Evolutionary conservation across 768 basidiomycete species (phyloP), one percentile per base, ranked within the genome.

Genomic region (Termitomyces sp.): DNA sequence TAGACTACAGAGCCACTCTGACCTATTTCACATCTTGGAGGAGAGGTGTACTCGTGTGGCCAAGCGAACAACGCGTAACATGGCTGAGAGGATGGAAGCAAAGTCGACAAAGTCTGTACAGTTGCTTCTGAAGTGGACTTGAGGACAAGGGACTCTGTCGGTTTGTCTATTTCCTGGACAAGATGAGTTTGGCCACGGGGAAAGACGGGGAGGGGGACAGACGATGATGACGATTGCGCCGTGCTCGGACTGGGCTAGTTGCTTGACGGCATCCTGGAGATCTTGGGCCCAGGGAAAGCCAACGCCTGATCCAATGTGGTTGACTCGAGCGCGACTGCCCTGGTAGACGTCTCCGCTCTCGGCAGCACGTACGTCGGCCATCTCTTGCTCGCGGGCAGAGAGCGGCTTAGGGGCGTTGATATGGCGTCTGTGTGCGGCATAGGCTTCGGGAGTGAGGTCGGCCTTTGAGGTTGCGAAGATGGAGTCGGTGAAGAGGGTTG

Each of bases 371-470:
- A 96, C 79, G 55, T 87, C 85, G 0, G 80, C 87, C 60, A 96
- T 78, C 68, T 95, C 94, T 59, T 85, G 81, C 71, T 98, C 95
- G 33, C 87, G 80, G 0, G 83, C 80, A 40, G 87, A 92, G 64
- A 97, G 77, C 1, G 94, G 96, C 60, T 90, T 80, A 2, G 92
- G 90, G 0, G 92, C 90, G 33, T 81, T 75, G 50, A 82, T 69
- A 66, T 93, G 90, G 16, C 76, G 80, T 58, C 81, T 77, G 66
- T 96, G 93, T 33, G 84, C 80, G 22, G 80, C 79, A 64, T 96
- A 94, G 0, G 89, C 84, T 48, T 81, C 80, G 1, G 84, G 74
- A 3, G 83, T 85, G 54, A 89, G 64, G 62, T 92, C 87, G 13
- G 72, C 74, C 67, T 85, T 89, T 54, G 81, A 79, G 0, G 89